A percentile compares a stretch with the other conserved stretches of the same genome.
phyloP scores from a whole-genome alignment of 1,284 basidiomycete species.

The Leccinum holopus region DNA sequence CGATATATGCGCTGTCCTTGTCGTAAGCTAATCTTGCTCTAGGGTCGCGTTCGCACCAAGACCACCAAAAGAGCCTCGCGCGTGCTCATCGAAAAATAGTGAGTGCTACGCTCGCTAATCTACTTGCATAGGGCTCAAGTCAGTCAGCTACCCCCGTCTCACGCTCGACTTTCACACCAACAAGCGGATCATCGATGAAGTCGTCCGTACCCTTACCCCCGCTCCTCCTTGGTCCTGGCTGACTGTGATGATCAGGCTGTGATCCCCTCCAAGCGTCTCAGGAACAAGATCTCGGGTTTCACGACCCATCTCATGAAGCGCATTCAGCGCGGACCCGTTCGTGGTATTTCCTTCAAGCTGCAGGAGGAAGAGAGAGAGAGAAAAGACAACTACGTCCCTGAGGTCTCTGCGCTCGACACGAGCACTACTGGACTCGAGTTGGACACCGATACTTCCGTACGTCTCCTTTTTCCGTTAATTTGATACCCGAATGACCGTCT shows the following conservation, averaged over 20 bases:
- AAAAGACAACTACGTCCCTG: constrained; percentile 98
- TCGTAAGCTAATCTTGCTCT: constrained; percentile 2
- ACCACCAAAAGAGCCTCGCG: constrained; percentile 99
- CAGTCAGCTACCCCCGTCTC: constrained; percentile 83
- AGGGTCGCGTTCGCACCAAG: constrained; percentile 99
- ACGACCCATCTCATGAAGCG: constrained; percentile 99
- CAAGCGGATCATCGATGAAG: constrained; percentile 99
- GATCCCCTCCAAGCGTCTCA: constrained; percentile 97
- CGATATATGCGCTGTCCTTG: neutral
- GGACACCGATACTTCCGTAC: constrained; percentile 88
- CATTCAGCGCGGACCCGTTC: constrained; percentile 98
- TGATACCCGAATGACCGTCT: neutral
- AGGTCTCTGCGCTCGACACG: constrained; percentile 91
- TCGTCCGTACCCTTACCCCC: constrained; percentile 55
- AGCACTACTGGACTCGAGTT: constrained; percentile 75
- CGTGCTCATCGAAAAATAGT: constrained; percentile 99
- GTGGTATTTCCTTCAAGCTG: constrained; percentile 99
- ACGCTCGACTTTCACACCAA: constrained; percentile 99
- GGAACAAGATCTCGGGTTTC: constrained; percentile 99
- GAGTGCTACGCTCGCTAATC: constrained; percentile 37
- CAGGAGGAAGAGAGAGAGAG: constrained; percentile 99
- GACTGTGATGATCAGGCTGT: constrained; percentile 60
- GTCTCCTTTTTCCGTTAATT: constrained; percentile 24
- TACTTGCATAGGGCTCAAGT: neutral
- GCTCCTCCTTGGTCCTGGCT: neutral